Percentiles rank a stretch among this genome's conserved stretches.
Evolutionary conservation across 1,284 basidiomycete genomes (phyloP).

Genomic region (Heterobasidion parviporum): DNA sequence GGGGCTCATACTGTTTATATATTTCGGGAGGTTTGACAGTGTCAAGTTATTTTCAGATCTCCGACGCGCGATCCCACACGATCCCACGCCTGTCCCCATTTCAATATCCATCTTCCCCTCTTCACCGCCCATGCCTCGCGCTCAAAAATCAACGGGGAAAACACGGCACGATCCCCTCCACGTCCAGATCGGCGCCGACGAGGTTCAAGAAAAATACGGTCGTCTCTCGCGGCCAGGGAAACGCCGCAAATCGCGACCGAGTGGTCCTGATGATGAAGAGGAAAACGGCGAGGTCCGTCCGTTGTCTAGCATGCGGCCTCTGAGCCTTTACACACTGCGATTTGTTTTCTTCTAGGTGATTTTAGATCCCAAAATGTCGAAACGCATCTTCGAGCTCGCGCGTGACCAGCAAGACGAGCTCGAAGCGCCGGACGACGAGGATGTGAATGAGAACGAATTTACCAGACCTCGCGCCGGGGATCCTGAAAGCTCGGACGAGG

Average conservation of each 20-base stretch:
- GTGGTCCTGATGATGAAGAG: slow-evolving; percentile 28
- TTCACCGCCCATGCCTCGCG: slow-evolving; percentile 48
- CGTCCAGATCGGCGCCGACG: slow-evolving; percentile 73
- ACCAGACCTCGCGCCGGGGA: slow-evolving; percentile 18
- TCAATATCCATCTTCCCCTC: background rate
- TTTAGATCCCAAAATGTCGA: slow-evolving; percentile 81
- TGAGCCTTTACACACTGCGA: background rate
- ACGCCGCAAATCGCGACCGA: slow-evolving; percentile 50
- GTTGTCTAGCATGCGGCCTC: slow-evolving; percentile 3
- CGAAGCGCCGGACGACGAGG: slow-evolving; percentile 45
- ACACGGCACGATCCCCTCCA: slow-evolving; percentile 80
- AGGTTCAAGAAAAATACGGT: slow-evolving; percentile 69
- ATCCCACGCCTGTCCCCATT: background rate
- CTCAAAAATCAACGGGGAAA: slow-evolving; percentile 42
- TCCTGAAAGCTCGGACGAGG: slow-evolving; percentile 32
- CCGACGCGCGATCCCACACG: background rate
- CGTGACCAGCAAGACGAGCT: slow-evolving; percentile 91
- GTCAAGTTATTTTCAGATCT: background rate
- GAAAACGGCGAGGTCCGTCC: slow-evolving; percentile 50
- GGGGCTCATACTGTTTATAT: background rate
- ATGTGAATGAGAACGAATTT: slow-evolving; percentile 14
- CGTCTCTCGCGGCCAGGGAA: slow-evolving; percentile 67
- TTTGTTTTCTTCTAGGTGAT: slow-evolving; percentile 41
- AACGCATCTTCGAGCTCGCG: slow-evolving; percentile 89
- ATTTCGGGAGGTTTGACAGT: background rate